Percentiles rank a stretch among this genome's conserved stretches.
Evolutionary conservation across 805 yeast genomes (phyloP).

Genomic region (Candida nanaspora): DNA sequence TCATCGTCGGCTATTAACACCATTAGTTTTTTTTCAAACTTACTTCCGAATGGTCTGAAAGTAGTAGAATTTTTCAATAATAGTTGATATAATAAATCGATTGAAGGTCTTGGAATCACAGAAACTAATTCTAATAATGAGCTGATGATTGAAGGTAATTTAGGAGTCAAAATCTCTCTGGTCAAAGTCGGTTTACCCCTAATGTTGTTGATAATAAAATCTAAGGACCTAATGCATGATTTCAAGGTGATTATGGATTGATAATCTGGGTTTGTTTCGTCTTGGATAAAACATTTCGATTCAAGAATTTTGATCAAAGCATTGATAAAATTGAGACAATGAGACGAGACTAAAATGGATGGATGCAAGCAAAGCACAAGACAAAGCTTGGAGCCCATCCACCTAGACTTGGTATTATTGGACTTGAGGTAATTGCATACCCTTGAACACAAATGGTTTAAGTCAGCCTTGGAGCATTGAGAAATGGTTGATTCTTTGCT

Average conservation of each 20-base stretch:
- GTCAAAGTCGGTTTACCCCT: constrained; percentile 80
- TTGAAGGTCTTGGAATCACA: constrained; percentile 28
- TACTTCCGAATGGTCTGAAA: constrained; percentile 70
- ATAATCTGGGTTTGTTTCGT: constrained; percentile 19
- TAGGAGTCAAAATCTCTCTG: constrained; percentile 78
- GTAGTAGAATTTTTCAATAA: constrained; percentile 64
- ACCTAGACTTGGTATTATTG: constrained; percentile 36
- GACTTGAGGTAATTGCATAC: constrained; percentile 37
- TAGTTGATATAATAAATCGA: constrained; percentile 35
- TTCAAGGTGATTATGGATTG: constrained; percentile 21
- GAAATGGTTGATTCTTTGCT: constrained; percentile 25
- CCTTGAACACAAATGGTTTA: constrained; percentile 42
- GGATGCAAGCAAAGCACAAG: constrained; percentile 32
- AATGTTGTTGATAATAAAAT: constrained; percentile 37
- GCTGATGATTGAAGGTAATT: constrained; percentile 54
- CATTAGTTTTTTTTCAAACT: constrained; percentile 41
- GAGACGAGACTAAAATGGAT: constrained; percentile 30
- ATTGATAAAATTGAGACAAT: constrained; percentile 32
- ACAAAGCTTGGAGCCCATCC: constrained; percentile 54
- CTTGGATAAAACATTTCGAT: constrained; percentile 27
- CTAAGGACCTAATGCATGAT: constrained; percentile 33
- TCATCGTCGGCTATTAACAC: constrained; percentile 25
- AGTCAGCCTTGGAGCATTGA: constrained; percentile 40
- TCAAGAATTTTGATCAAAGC: constrained; percentile 35
- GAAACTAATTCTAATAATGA: constrained; percentile 40